Evolutionary conservation across 2,329 filamentous ascomycete genomes (phyloP), one percentile per base, ranked within the genome.

Genomic region (Alternaria sp.): DNA sequence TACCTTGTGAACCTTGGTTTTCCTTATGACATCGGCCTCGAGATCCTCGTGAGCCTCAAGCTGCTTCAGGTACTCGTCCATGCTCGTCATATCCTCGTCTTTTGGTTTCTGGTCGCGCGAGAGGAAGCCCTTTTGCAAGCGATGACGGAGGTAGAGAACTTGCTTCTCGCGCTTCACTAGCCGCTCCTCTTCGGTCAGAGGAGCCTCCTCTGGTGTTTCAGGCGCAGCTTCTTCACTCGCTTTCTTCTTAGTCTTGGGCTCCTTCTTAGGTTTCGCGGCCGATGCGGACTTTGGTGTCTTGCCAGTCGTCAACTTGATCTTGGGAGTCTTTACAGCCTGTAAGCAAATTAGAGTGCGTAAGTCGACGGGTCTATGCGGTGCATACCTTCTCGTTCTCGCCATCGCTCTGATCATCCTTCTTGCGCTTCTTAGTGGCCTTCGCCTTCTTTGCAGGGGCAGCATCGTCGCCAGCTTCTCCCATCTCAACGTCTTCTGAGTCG

Each of bases 1-100:
- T 11, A 99, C 95, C 84, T 99, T 99, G 88, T 98, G 95, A 81
- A 99, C 97, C 86, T 98, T 99, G 66, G 96, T 99, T 13, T 84
- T 85, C 67, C 92, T 89, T 74, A 98, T 97, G 72, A 97, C 96
- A 69, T 89, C 89, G 28, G 92, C 93, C 78, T 98, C 95, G 5
- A 98, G 87, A 68, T 97, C 92, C 1, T 88, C 79, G 85, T 89
- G 90, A 8, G 85, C 87, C 82, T 99, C 96, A 6, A 99, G 87
- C 79, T 96, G 93, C 28, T 85, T 87, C 61, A 96, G 85, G 73
- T 90, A 93, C 17, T 92, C 90, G 5, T 90, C 90, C 90, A 96
- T 93, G 51, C 84, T 82, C 66, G 88, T 84, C 91, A 95, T 94
- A 71, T 95, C 92, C 8, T 93, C 89, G 72, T 93, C 92, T 80